A percentile compares a stretch with the other conserved stretches of the same genome.
Conservation (phyloP, 495 filamentous ascomycete species). For the Clavariopsis aquatica region DNA sequence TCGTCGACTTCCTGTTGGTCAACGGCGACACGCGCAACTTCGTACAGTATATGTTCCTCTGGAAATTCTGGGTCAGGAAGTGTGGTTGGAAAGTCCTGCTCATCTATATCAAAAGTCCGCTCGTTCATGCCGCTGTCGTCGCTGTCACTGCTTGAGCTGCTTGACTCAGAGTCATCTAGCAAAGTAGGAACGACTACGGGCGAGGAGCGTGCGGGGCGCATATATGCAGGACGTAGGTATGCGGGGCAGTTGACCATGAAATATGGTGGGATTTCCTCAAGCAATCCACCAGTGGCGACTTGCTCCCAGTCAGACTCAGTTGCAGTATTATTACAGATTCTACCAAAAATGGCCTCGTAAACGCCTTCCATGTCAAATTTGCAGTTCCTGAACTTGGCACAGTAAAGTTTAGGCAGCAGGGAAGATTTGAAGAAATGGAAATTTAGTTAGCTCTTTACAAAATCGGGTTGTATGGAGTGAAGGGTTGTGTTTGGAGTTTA, state of each 20-base stretch:
- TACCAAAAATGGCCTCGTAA: not conserved
- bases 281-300: not conserved
- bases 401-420: too few species aligned
- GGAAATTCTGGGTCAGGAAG: too few species aligned
- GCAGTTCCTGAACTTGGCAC: too few species aligned
- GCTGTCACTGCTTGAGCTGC: not conserved
- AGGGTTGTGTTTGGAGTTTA: too few species aligned
- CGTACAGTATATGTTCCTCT: too few species aligned
- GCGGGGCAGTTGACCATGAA: not conserved
- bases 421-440: too few species aligned
- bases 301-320: not conserved
- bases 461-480: too few species aligned
- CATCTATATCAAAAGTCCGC: not conserved
- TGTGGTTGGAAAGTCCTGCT: too few species aligned
- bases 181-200: not conserved
- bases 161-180: not conserved
- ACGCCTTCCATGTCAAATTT: not conserved
- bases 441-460: too few species aligned
- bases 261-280: not conserved
- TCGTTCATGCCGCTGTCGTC: not conserved
- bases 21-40: too few species aligned
- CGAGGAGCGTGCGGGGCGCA: not conserved
- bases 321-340: not conserved
- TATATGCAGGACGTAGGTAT: not conserved
- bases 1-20: too few species aligned